These are phyloP conservation scores for Pichia exigua DNA, from an alignment of 805 yeast genomes.

Conservation along the genomic window DNA sequence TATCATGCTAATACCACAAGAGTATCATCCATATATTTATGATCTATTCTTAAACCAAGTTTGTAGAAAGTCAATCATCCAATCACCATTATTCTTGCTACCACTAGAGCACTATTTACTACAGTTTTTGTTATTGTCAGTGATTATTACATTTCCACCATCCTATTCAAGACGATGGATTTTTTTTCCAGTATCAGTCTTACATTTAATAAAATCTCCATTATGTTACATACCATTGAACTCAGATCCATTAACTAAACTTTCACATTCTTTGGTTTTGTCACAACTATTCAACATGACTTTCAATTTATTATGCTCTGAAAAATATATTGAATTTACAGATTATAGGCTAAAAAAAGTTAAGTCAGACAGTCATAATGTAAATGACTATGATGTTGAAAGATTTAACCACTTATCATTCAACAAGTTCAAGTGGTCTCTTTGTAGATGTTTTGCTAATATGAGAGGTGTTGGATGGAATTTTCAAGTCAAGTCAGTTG, in stretches of 20 bases:
- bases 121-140: neutral
- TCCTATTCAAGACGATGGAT: neutral
- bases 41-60: neutral
- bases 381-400: neutral
- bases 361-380: neutral
- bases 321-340: constrained; percentile 3
- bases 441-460: constrained; percentile 7
- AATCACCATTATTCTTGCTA: neutral
- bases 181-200: neutral
- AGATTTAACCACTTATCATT: constrained; percentile 1
- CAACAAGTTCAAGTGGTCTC: constrained; percentile 7
- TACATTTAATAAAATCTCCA: constrained; percentile 7
- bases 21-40: neutral
- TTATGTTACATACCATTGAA: neutral
- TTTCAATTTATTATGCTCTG: neutral
- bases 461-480: constrained; percentile 13
- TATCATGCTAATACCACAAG: neutral
- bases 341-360: constrained; percentile 4
- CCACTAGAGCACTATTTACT: constrained; percentile 2
- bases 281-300: constrained; percentile 1
- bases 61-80: neutral
- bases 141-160: neutral
- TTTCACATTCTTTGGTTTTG: constrained; percentile 1
- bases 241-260: neutral
- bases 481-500: constrained; percentile 5